Conservation (phyloP, 2,329 filamentous ascomycete species). For the Acephala macrosclerotiorum region DNA sequence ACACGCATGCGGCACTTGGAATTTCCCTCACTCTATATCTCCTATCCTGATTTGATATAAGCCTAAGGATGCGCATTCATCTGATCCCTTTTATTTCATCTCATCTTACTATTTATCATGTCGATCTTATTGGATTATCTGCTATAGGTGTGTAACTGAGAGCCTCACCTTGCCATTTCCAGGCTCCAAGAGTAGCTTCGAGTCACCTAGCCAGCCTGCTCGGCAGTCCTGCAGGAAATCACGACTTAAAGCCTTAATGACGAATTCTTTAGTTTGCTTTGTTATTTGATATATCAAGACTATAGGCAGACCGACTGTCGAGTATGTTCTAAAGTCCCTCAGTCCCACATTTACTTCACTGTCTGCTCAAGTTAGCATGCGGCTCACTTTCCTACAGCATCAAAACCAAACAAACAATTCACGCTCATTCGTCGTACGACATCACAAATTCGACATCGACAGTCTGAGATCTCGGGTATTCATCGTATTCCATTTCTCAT, state of each 20-base stretch:
- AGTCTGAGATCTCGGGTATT: not conserved
- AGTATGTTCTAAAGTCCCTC: no score
- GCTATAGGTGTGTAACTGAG: not conserved
- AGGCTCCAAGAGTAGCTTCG: not conserved
- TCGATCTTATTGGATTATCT: no score
- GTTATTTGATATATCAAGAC: no score
- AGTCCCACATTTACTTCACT: not conserved
- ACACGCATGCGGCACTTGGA: not conserved
- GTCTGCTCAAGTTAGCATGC: not conserved
- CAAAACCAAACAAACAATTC: not conserved
- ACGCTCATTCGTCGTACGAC: not conserved
- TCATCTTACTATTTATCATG: not conserved
- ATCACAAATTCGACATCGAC: not conserved
- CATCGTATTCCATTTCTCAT: slow-evolving; percentile 9
- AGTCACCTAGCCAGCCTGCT: not conserved
- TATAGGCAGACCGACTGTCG: no score
- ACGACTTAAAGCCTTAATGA: no score
- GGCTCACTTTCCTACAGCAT: not conserved
- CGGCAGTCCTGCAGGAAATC: no score
- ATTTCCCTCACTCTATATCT: not conserved
- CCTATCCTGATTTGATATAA: no score
- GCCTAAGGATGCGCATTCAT: no score
- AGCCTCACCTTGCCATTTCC: not conserved
- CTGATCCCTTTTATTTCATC: not conserved
- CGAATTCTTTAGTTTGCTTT: no score